phyloP scores from a whole-genome alignment of 352 stramenopile species.

The Globisporangium parvum region DNA sequence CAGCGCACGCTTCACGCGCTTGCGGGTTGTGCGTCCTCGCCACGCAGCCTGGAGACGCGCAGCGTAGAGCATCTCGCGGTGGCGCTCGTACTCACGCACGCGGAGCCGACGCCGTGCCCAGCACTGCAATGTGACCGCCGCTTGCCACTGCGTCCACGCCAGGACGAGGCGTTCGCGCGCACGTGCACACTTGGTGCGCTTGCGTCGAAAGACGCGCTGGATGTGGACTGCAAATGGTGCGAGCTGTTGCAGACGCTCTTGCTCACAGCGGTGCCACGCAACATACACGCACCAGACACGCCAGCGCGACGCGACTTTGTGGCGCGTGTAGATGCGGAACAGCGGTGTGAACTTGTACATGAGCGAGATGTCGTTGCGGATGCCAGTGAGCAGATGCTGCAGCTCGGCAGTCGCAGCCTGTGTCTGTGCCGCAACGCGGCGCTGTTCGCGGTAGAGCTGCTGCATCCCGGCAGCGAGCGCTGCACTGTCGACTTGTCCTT shows the following conservation, averaged over 20 bases:
- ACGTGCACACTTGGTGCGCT: constrained; percentile 26
- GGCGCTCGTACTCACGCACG: constrained; percentile 11
- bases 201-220: constrained; percentile 47
- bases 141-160: constrained; percentile 31
- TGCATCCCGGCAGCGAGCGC: constrained; percentile 18
- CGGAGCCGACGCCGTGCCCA: constrained; percentile 23
- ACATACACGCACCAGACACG: constrained; percentile 33
- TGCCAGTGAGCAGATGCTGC: constrained; percentile 28
- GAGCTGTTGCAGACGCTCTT: constrained; percentile 27
- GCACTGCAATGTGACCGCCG: constrained; percentile 28
- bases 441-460: constrained; percentile 29
- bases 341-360: constrained; percentile 59
- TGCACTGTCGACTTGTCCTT: constrained; percentile 15
- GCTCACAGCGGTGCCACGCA: constrained; percentile 36
- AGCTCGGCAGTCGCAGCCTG: constrained; percentile 22
- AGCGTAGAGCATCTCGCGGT: constrained; percentile 19
- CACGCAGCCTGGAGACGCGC: constrained; percentile 39
- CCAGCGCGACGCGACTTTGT: constrained; percentile 33
- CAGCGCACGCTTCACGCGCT: constrained; percentile 33
- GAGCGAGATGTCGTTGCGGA: constrained; percentile 35
- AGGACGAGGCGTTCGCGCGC: constrained; percentile 25
- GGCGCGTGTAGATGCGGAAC: constrained; percentile 44
- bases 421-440: constrained; percentile 19
- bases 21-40: constrained; percentile 29
- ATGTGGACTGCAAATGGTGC: constrained; percentile 48